Base-by-base conservation (phyloP, 352 stramenopile species). In the Phytophthora aleatoria region DNA sequence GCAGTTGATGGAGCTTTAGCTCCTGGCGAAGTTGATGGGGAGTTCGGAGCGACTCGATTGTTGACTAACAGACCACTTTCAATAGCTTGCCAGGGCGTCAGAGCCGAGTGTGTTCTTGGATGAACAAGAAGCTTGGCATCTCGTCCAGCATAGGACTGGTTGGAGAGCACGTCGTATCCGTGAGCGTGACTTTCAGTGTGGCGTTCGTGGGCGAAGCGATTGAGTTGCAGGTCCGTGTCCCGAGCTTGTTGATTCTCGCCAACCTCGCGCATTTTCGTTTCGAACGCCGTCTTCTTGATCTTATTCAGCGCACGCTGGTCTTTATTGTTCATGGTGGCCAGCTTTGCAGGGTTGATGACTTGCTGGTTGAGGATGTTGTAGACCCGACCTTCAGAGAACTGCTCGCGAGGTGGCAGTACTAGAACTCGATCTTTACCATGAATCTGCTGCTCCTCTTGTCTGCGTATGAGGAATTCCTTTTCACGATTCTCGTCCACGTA, bases 361-460 rank as follows among this genome's bases (percentile, higher is more conserved):
- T 57, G 54, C 47, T 94, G 85, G 41, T 86, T 92, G 28, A 95
- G 55, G 33, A 95, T 91, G 31, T 95, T 88, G 70, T 92, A 94
- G 16, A 89, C 50, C n/a, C 75, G 69, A 8, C 83, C 81, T 36
- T 91, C 87, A 0, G 75, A 83, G 26, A 87, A 90, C 33, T 89
- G 85, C 35, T 89, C 74, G 3, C 76, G 71, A 1, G 84, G 79
- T 11, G 84, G 84, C 13, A 95, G 67, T n/a, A 69, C 52, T 5
- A 76, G 41, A 0, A 81, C 68, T 3, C 76, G 74, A 50, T 90
- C 77, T 54, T 79, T 66, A 3, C 86, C 86, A 47, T 92, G 83
- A 7, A 71, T 44, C n/a, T 73, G 44, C 26, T 89, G 68, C 31
- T 89, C 63, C 1, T 78, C 45, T 0, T 67, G 51, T 7, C 81